Conservation (phyloP, 768 basidiomycete species). For the Tylopilus plumbeoviolaceoides region DNA sequence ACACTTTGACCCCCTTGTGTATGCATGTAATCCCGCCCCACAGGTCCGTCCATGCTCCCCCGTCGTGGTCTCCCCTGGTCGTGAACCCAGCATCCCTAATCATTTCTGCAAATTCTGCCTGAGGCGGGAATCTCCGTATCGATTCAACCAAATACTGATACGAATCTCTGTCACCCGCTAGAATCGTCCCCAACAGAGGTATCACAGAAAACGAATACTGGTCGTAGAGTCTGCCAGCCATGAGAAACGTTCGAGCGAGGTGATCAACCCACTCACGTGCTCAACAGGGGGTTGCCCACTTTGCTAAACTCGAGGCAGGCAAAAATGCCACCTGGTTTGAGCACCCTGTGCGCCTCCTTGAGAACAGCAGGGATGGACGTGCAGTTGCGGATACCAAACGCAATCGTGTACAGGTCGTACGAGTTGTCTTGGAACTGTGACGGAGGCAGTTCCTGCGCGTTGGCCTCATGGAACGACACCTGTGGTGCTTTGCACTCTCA, state of each 20-base stretch:
- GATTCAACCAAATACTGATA: slow-evolving; percentile 99
- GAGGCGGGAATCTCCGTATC: slow-evolving; percentile 88
- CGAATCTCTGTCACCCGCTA: slow-evolving; percentile 91
- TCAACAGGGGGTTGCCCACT: slow-evolving; percentile 82
- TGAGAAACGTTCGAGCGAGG: slow-evolving; percentile 4
- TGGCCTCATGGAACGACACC: slow-evolving; percentile 87
- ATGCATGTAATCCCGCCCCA: slow-evolving; percentile 89
- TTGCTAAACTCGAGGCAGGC: slow-evolving; percentile 96
- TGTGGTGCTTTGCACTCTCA: slow-evolving; percentile 65
- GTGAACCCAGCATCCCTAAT: slow-evolving; percentile 81
- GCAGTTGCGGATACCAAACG: slow-evolving; percentile 97
- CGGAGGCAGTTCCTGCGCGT: slow-evolving; percentile 76
- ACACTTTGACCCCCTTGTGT: slow-evolving; percentile 73
- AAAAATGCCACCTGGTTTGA: slow-evolving; percentile 95
- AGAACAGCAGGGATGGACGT: slow-evolving; percentile 88
- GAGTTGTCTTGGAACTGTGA: slow-evolving; percentile 73
- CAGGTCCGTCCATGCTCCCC: slow-evolving; percentile 80
- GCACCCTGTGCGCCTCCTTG: slow-evolving; percentile 84
- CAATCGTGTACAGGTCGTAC: slow-evolving; percentile 96
- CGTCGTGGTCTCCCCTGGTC: slow-evolving; percentile 66
- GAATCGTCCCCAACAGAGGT: slow-evolving; percentile 90
- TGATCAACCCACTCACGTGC: slow-evolving; percentile 55
- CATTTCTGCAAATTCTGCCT: slow-evolving; percentile 86
- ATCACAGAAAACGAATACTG: slow-evolving; percentile 96
- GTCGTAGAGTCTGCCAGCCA: slow-evolving; percentile 69